Evolutionary conservation across 2,329 filamentous ascomycete genomes (phyloP).

Genomic region (Coniochaeta ligniaria): DNA sequence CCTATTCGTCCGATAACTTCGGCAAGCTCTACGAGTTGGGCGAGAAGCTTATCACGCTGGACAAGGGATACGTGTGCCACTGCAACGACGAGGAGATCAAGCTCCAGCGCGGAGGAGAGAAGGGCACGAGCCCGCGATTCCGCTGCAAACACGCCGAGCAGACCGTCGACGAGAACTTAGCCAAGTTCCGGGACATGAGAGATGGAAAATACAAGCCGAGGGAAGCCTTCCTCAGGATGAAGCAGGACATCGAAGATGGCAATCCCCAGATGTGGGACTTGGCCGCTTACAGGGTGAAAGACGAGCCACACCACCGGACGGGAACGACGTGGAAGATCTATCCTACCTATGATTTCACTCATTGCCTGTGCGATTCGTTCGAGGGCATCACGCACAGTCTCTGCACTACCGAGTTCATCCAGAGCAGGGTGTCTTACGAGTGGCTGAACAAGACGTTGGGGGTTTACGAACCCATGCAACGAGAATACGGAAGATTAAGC

Average conservation of each 20-base stretch:
- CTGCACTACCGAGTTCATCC: constrained; percentile 88
- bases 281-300: constrained; percentile 78
- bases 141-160: constrained; percentile 76
- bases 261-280: constrained; percentile 98
- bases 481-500: constrained; percentile 62
- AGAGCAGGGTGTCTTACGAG: constrained; percentile 63
- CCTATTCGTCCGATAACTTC: constrained; percentile 88
- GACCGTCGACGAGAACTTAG: constrained; percentile 66
- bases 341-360: constrained; percentile 88
- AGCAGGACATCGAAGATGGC: constrained; percentile 73
- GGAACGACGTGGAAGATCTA: constrained; percentile 86
- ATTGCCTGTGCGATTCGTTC: constrained; percentile 87
- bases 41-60: constrained; percentile 70
- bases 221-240: constrained; percentile 86
- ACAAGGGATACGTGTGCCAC: constrained; percentile 77
- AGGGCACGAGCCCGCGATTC: constrained; percentile 61
- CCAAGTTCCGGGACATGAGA: constrained; percentile 82
- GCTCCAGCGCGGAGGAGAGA: constrained; percentile 73
- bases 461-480: constrained; percentile 88
- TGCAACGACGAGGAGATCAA: constrained; percentile 81
- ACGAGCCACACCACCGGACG: constrained; percentile 68
- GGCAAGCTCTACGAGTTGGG: constrained; percentile 81
- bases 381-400: constrained; percentile 88
- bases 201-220: constrained; percentile 84
- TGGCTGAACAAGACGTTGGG: constrained; percentile 77